Evolutionary conservation across 73 alveolate species (phyloP).

Genomic region (Blepharisma japonicum): DNA sequence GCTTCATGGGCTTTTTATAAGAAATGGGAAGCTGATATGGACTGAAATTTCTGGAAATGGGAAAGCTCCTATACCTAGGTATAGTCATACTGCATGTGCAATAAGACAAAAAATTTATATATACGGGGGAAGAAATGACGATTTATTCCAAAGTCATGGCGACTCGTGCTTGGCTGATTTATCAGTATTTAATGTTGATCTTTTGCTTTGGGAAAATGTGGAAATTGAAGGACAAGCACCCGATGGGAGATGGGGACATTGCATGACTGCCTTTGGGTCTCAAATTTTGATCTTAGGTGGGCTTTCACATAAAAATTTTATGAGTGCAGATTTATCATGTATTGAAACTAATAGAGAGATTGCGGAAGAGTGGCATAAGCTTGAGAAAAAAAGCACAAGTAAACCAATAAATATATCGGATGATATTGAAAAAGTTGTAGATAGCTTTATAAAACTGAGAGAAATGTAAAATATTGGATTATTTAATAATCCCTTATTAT

Average conservation of each 20-base stretch:
- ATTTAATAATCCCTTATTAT: too few species aligned
- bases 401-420: too few species aligned
- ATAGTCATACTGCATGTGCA: slow-evolving; percentile 48
- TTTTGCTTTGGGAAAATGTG: slow-evolving; percentile 25
- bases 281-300: slow-evolving; percentile 28
- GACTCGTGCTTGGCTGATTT: slow-evolving; percentile 25
- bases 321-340: not conserved
- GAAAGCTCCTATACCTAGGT: slow-evolving; percentile 56
- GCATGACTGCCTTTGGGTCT: not conserved
- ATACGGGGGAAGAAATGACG: slow-evolving; percentile 43
- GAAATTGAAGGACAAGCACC: slow-evolving; percentile 7
- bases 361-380: too few species aligned
- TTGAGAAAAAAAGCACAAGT: too few species aligned
- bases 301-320: slow-evolving; percentile 8
- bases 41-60: slow-evolving; percentile 26
- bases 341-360: slow-evolving; percentile 7
- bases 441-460: too few species aligned
- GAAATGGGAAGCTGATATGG: slow-evolving; percentile 4
- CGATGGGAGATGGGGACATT: slow-evolving; percentile 33
- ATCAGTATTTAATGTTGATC: slow-evolving; percentile 6
- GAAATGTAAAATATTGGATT: too few species aligned
- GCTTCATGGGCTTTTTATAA: slow-evolving; percentile 8
- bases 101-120: slow-evolving; percentile 17
- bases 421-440: too few species aligned
- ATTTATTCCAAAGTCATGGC: not conserved